Percentiles rank a stretch among this genome's conserved stretches.
phyloP scores from a whole-genome alignment of 345 rosid genomes.

The Pistacia atlantica region DNA sequence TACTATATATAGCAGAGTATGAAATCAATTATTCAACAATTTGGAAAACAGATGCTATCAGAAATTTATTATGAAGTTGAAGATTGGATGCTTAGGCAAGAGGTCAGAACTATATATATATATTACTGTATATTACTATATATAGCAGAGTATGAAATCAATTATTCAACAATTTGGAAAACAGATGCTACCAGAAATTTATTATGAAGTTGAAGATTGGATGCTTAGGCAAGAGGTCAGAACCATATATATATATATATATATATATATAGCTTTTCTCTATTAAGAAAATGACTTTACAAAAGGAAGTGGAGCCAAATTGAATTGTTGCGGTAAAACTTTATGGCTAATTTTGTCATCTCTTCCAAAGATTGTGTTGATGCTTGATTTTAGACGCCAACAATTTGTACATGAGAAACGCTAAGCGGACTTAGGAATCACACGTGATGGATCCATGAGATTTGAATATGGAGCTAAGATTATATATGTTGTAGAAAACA shows the following conservation, averaged over 20 bases:
- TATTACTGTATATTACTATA: not conserved
- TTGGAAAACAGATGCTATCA: too few relatives aligned
- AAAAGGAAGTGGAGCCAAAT: slow-evolving; percentile 2
- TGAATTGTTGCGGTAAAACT: not conserved
- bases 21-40: too few relatives aligned
- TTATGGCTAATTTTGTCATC: slow-evolving; percentile 2
- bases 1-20: too few relatives aligned
- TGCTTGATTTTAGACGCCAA: too few relatives aligned
- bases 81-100: not conserved
- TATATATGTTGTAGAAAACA: too few relatives aligned
- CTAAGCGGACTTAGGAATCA: too few relatives aligned
- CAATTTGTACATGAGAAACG: too few relatives aligned
- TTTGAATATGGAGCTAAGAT: too few relatives aligned
- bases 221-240: not conserved
- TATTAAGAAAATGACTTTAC: slow-evolving; percentile 12
- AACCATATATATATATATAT: not conserved
- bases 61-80: not conserved
- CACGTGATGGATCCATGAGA: too few relatives aligned
- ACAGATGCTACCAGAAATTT: not conserved
- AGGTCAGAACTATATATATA: not conserved
- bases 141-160: too few relatives aligned
- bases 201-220: not conserved
- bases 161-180: too few relatives aligned
- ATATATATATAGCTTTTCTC: not conserved
- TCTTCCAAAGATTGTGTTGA: not conserved